Evolutionary conservation across 805 yeast species (phyloP), one percentile per base, ranked within the genome.

Genomic region (Ogataea saltuana): DNA sequence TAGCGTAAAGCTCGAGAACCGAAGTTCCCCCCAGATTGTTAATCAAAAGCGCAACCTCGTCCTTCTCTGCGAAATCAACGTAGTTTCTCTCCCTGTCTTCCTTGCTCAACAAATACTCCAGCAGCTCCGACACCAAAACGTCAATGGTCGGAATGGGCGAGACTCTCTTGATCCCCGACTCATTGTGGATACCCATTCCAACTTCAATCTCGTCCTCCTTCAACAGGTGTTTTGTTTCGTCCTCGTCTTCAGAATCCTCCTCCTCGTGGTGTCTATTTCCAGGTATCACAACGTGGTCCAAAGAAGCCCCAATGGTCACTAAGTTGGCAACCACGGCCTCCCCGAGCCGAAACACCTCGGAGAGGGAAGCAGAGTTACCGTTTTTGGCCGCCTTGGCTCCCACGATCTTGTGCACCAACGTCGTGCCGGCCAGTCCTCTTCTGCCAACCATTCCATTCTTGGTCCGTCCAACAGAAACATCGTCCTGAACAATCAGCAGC

Each of bases 151-250:
- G 97, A 53, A 90, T 78, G 13, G 85, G 84, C 21, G 71, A 66
- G 27, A 78, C 59, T 48, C 78, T 76, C 41, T 75, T 71, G 45
- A 81, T 81, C 48, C 97, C 97, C 1, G 96, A 93, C 63, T 90
- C 98, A 58, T 90, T 90, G 65, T 90, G 98, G 48, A 90, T 90
- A 33, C 98, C 98, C 81, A 90, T 83, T 20, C 98, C 98, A 45
- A 90, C 74, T 63, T 90, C 98, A 60, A 85, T 83, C 63, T 86
- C 88, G 45, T 80, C 70, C 4, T 64, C 73, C 20, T 67, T 74
- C 48, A 88, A 74, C 42, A 65, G 62, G 39, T 64, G 67, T 6
- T 53, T 36, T n/a, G 54, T 49, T 23, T 64, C 65, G 33, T 73
- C 80, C 33, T 68, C 61, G 20, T 59, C 62, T 9, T 53, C 56